These are phyloP conservation scores for Aspergillus ellipticus DNA, from an alignment of 495 filamentous ascomycete genomes.

Conservation along the genomic window DNA sequence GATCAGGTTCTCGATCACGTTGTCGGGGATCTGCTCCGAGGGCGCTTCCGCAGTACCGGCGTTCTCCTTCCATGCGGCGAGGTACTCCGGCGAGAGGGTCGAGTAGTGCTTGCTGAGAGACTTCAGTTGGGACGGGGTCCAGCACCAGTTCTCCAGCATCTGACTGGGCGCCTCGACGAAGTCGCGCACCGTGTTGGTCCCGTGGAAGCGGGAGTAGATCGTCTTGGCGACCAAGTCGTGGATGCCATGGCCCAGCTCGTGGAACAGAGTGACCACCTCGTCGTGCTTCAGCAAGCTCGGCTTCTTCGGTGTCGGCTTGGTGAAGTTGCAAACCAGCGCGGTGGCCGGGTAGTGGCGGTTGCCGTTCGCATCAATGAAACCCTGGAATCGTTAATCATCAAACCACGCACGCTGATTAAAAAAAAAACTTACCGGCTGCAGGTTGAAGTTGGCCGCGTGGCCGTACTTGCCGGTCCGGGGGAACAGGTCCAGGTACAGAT, in stretches of 20 bases:
- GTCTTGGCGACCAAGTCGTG: constrained; percentile 66
- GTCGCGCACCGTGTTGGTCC: constrained; percentile 67
- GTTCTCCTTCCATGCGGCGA: constrained; percentile 50
- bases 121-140: constrained; percentile 64
- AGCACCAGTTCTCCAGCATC: constrained; percentile 79
- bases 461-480: constrained; percentile 64
- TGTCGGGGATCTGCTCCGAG: constrained; percentile 55
- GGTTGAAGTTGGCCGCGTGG: constrained; percentile 75
- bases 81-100: constrained; percentile 57
- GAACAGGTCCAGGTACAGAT: constrained; percentile 67
- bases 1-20: constrained; percentile 57
- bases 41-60: constrained; percentile 39
- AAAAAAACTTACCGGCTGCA: constrained; percentile 54
- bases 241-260: constrained; percentile 73
- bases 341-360: constrained; percentile 64
- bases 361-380: constrained; percentile 55
- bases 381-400: constrained; percentile 26
- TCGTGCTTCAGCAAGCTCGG: constrained; percentile 68
- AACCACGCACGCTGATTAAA: background rate
- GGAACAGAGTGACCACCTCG: constrained; percentile 69
- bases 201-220: constrained; percentile 68
- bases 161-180: constrained; percentile 71
- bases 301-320: constrained; percentile 65
- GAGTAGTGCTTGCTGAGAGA: constrained; percentile 65
- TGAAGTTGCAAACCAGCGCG: constrained; percentile 69